Percentiles rank a stretch among this genome's conserved stretches.
Evolutionary conservation across 78 protist species (phyloP).

Genomic region (Dictyostelium citrinum): DNA sequence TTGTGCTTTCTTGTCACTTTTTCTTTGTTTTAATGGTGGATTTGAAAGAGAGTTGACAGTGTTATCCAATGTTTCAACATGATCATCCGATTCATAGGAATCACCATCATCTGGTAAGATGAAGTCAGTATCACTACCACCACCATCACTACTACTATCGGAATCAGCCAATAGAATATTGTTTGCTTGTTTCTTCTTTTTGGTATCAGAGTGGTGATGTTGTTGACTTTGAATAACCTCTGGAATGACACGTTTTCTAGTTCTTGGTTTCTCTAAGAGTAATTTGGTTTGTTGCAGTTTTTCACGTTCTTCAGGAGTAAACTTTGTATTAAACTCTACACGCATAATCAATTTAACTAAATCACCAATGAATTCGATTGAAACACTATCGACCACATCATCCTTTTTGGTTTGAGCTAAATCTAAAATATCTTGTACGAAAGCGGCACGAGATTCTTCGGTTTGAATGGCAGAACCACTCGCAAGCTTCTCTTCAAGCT

Average conservation of each 20-base stretch:
- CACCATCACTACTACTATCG: not conserved
- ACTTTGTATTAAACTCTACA: constrained; percentile 57
- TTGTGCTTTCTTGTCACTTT: not conserved
- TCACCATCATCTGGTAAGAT: constrained; percentile 12
- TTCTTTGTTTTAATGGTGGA: not conserved
- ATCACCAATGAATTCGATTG: constrained; percentile 62
- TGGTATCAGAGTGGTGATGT: not conserved
- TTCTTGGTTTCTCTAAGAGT: constrained; percentile 50
- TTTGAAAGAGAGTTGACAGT: not conserved
- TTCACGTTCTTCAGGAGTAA: constrained; percentile 37
- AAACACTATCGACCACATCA: constrained; percentile 15
- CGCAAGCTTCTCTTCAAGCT: constrained; percentile 45
- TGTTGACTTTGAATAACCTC: constrained; percentile 11
- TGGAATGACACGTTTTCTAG: constrained; percentile 67
- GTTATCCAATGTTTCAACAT: not conserved
- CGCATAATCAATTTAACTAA: constrained; percentile 47
- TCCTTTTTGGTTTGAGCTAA: constrained; percentile 55
- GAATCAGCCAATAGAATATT: not conserved
- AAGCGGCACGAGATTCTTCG: constrained; percentile 42
- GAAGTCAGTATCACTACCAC: constrained; percentile 45
- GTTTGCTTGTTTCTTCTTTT: constrained; percentile 25
- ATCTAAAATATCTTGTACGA: constrained; percentile 24
- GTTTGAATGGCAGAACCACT: not conserved
- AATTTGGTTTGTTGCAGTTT: constrained; percentile 28
- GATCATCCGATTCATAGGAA: constrained; percentile 4